phyloP scores from a whole-genome alignment of 2,329 filamentous ascomycete genomes.

The Paracoccidioides brasiliensis region DNA sequence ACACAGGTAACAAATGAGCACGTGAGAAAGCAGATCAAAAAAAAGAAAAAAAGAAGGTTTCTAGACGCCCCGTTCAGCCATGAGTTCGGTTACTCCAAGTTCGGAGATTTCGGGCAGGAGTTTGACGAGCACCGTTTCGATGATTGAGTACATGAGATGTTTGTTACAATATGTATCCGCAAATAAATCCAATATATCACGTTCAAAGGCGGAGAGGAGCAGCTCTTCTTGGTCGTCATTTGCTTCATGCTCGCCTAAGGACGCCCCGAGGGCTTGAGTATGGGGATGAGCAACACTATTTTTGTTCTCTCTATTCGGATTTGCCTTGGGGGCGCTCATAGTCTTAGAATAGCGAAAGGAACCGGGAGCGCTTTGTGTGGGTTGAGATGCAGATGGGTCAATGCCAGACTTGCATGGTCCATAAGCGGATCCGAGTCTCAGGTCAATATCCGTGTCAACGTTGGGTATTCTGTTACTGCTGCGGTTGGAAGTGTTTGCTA shows the following conservation, averaged over 20 bases:
- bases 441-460: not conserved
- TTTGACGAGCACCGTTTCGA: slow-evolving; percentile 71
- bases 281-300: not conserved
- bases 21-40: slow-evolving; percentile 1
- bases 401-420: not conserved
- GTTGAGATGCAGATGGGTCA: not conserved
- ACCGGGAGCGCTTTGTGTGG: not conserved
- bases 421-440: not conserved
- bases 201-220: slow-evolving; percentile 47
- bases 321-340: not conserved
- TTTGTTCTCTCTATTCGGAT: not conserved
- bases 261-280: not conserved
- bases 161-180: slow-evolving; percentile 83
- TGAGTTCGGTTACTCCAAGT: slow-evolving; percentile 55
- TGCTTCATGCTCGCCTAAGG: not conserved
- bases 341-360: not conserved
- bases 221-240: slow-evolving; percentile 34
- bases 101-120: slow-evolving; percentile 74
- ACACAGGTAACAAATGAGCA: not conserved
- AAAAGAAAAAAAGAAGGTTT: not conserved
- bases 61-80: slow-evolving; percentile 52
- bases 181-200: slow-evolving; percentile 57
- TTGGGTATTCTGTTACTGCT: not conserved
- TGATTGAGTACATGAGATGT: slow-evolving; percentile 67
- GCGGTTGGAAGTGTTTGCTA: not conserved